Base-by-base conservation (phyloP, 768 basidiomycete genomes). In the Cystofilobasidium ferigula region DNA sequence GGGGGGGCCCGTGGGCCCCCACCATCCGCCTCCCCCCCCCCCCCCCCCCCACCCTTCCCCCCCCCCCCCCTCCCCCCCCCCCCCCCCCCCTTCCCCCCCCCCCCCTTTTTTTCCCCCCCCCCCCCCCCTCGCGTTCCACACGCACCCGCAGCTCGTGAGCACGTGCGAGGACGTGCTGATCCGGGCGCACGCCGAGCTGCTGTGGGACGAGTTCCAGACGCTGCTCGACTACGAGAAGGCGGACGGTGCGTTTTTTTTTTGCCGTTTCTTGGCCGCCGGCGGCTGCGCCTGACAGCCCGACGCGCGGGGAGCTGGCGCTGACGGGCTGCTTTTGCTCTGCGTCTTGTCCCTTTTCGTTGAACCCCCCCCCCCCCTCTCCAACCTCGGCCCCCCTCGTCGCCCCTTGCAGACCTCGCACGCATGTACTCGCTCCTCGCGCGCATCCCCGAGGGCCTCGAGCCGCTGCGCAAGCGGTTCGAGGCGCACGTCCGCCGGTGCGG, bases 401-500 rank as follows among this genome's bases (percentile, higher is more conserved):
- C 14, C 9, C 24, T 20, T 13, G 20, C 59, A 78, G 94, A 98
- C 72, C 80, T 99, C 48, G 89, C 89, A 71, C 83, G 93, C 48
- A 95, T 97, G 89, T 97, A 95, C 77, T 81, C 86, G 12, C 80
- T 97, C n/a, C 80, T 98, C 28, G 85, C 87, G 16, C 86, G 93
- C 38, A 93, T 97, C 67, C 84, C 85, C 22, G 86, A 90, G 71
- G 94, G 93, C 8, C 79, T 97, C 64, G 89, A 94, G 71, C 92
- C 91, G 0, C 77, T 97, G 62, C 83, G 90, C 72, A 88, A 87
- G 80, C 86, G 84, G 73, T 99, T 97, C 73, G 93, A 93, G 78
- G 86, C 88, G 70, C 92, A 95, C 75, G 94, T 98, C 74, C 95
- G 94, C 82, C 83, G 84, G 72, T 84, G 88, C 18, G 94, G 94